Percentiles rank a stretch among this genome's conserved stretches.
Evolutionary conservation across 805 yeast genomes (phyloP).

Genomic region (Saccharomyces paradoxus): DNA sequence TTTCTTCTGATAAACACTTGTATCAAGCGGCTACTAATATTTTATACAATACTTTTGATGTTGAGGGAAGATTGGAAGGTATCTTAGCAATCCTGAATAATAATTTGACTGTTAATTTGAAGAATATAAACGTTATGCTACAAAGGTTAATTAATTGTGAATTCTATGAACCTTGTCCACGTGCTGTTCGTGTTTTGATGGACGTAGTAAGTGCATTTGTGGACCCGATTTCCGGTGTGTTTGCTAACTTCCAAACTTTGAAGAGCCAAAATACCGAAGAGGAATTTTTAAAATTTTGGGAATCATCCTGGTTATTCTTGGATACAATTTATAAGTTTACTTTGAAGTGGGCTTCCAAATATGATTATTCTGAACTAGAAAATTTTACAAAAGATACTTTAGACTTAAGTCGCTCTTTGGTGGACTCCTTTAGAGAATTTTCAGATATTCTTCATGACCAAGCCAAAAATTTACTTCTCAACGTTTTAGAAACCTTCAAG

Average conservation of each 20-base stretch:
- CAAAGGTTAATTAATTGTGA: slow-evolving; percentile 38
- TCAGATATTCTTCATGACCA: slow-evolving; percentile 31
- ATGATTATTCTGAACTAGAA: slow-evolving; percentile 47
- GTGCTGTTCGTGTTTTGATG: slow-evolving; percentile 64
- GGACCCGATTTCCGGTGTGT: slow-evolving; percentile 59
- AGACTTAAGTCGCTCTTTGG: slow-evolving; percentile 61
- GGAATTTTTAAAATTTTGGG: slow-evolving; percentile 50
- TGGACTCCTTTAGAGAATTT: slow-evolving; percentile 57
- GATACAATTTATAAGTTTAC: slow-evolving; percentile 61
- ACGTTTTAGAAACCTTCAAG: slow-evolving; percentile 54
- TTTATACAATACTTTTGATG: slow-evolving; percentile 69
- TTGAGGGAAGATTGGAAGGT: slow-evolving; percentile 71
- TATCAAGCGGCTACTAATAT: slow-evolving; percentile 66
- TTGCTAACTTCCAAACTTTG: slow-evolving; percentile 26
- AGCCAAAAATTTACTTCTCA: slow-evolving; percentile 36
- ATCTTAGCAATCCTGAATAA: slow-evolving; percentile 45
- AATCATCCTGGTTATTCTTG: slow-evolving; percentile 60
- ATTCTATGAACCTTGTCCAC: slow-evolving; percentile 65
- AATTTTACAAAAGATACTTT: slow-evolving; percentile 84
- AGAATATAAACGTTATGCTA: slow-evolving; percentile 42
- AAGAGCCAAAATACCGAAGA: slow-evolving; percentile 19
- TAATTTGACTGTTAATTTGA: slow-evolving; percentile 39
- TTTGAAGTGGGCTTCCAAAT: slow-evolving; percentile 63
- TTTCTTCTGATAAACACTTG: slow-evolving; percentile 49
- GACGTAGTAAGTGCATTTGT: slow-evolving; percentile 58